Conservation (phyloP, 2,329 filamentous ascomycete species). For the Aspergillus awamori region DNA sequence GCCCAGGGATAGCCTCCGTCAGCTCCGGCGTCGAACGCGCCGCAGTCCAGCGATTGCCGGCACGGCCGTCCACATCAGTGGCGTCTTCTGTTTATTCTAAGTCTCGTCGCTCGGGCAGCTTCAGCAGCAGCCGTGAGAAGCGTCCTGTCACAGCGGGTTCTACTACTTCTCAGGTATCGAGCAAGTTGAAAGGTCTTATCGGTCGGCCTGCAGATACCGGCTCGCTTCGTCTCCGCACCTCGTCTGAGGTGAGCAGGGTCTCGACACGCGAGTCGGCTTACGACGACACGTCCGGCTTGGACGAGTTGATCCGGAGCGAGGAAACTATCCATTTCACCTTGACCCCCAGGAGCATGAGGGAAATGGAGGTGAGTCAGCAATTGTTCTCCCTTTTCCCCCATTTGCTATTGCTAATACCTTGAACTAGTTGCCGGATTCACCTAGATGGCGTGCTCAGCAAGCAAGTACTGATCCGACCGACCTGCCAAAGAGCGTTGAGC, state of each 20-base stretch:
- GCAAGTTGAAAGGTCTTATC: slow-evolving; percentile 48
- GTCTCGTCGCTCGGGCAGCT: slow-evolving; percentile 44
- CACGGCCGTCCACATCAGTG: slow-evolving; percentile 34
- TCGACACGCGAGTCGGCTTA: slow-evolving; percentile 35
- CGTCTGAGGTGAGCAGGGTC: slow-evolving; percentile 39
- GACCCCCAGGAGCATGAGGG: slow-evolving; percentile 76
- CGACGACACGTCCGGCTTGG: slow-evolving; percentile 69
- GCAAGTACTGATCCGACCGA: slow-evolving; percentile 43
- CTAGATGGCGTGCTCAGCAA: slow-evolving; percentile 36
- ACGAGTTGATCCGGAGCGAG: slow-evolving; percentile 78
- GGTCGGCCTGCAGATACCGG: slow-evolving; percentile 32
- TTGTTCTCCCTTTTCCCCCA: background rate
- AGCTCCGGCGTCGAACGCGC: slow-evolving; percentile 40
- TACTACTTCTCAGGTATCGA: slow-evolving; percentile 44
- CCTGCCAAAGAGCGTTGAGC: slow-evolving; percentile 41
- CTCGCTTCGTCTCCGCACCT: slow-evolving; percentile 37
- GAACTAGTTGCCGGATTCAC: slow-evolving; percentile 37
- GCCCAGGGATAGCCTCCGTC: slow-evolving; percentile 27
- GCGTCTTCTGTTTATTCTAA: slow-evolving; percentile 30
- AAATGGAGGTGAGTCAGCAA: slow-evolving; percentile 65
- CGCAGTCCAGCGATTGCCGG: slow-evolving; percentile 44
- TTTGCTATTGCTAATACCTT: slow-evolving; percentile 8
- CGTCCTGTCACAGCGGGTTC: slow-evolving; percentile 46
- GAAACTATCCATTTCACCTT: slow-evolving; percentile 82
- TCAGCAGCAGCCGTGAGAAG: slow-evolving; percentile 41